Base-by-base conservation (phyloP, 305 asterid species). In the Rubia peregrina region DNA sequence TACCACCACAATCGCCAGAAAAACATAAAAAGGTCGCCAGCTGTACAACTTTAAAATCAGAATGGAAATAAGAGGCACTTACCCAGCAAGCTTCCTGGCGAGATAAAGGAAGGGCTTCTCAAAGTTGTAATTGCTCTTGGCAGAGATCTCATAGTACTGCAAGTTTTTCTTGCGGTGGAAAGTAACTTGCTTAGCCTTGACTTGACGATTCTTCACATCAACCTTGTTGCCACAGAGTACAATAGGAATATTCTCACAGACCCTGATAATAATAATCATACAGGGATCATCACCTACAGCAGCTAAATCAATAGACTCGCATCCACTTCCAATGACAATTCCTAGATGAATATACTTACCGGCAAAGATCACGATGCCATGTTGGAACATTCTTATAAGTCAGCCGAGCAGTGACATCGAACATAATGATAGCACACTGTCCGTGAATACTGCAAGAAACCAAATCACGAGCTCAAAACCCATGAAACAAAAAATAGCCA, bases 151-250 rank as follows among this genome's bases (percentile, higher is more conserved):
- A 42, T 94, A 91, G 72, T 91, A 94, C 75, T 83, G 96, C 81
- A 89, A 44, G 74, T 94, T 91, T 83, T 91, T 94, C 60, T 88
- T 94, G 85, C 96, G 79, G 86, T 94, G 97, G 86, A 91, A 94
- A 0, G 96, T 93, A 61, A 92, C 95, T 70, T 89, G 92, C 77
- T 86, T 90, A 1, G 97, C 98, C 86, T 87, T 90, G 76, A 90
- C 96, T 69, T 92, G 98, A 67, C 97, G 72, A 82, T 90, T 87
- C 79, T 90, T 90, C 30, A 90, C 97, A 81, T 93, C 98, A 76
- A 93, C 97, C 81, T 93, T 93, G 78, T 93, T 93, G 42, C 97
- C 98, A 12, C 96, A 90, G 0, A 92, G 97, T 61, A 92, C 98
- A 51, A 92, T 87, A 0, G 97, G 98, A 36, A 92, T 87, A 63